Evolutionary conservation across 345 rosid species (phyloP), one percentile per base, ranked within the genome.

Genomic region (Populus davidiana): DNA sequence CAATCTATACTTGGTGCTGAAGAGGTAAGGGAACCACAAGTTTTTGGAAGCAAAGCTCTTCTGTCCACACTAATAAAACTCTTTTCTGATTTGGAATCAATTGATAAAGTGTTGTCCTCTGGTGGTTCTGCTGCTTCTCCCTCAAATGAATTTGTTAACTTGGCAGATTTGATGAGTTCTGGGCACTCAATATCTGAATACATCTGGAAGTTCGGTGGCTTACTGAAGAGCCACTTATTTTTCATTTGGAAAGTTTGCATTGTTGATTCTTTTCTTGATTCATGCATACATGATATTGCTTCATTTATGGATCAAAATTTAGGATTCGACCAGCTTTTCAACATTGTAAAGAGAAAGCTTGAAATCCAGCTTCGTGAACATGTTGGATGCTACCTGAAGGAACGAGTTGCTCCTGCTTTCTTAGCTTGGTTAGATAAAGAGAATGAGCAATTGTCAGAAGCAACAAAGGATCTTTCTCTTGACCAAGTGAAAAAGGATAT

Each of bases 181-280:
- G 97, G 94, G 71, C 86, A 76, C 75, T 84, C 88, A 11, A 36
- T 85, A 49, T 86, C 91, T 78, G 94, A 88, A 85, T 72, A 82
- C 70, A 79, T 89, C 78, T 94, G 98, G 98, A 91, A 87, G 68
- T 88, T 90, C 78, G 89, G 88, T 47, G 82, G 87, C 75, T 77
- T 87, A 49, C 86, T 86, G 79, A 83, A 81, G 84, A 84, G 64
- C 82, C 93, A 90, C 69, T 86, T 90, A 67, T 92, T 91, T 81
- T 94, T 94, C 81, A 88, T 94, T 82, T 94, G 98, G 98, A 91
- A 94, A 86, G 78, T 90, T 77, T 89, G 87, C 78, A 79, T 94
- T 78, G 76, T 92, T 76, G 91, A 91, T 83, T 87, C 92, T 82
- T 88, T 94, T 83, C 91, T 94, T 77, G 98, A 90, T 89, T 88